Conservation (phyloP, 495 filamentous ascomycete genomes). For the Tuber brumale region DNA sequence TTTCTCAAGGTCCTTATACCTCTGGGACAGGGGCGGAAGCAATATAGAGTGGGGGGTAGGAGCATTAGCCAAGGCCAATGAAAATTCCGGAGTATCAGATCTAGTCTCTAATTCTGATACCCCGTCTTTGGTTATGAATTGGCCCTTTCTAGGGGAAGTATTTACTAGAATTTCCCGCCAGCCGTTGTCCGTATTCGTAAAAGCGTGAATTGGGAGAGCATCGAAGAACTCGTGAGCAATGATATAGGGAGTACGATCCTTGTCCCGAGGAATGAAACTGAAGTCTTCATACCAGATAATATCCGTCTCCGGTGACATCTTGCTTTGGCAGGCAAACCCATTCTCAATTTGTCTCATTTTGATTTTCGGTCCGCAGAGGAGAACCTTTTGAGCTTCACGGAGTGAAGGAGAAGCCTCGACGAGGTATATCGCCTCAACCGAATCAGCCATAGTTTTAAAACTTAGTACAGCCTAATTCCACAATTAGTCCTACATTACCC, state of each 20-base stretch:
- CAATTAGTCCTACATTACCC: not conserved
- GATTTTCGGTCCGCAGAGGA: constrained; percentile 72
- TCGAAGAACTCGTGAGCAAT: constrained; percentile 98
- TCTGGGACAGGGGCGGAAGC: constrained; percentile 73
- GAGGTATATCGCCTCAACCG: constrained; percentile 78
- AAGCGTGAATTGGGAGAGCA: constrained; percentile 94
- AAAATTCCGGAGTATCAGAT: constrained; percentile 61
- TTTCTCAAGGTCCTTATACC: constrained; percentile 69
- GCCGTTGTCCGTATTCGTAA: constrained; percentile 56
- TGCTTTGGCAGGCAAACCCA: constrained; percentile 69
- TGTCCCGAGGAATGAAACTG: constrained; percentile 57
- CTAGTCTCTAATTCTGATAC: constrained; percentile 39
- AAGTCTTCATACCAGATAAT: constrained; percentile 92
- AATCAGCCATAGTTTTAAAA: constrained; percentile 58
- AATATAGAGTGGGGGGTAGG: constrained; percentile 74
- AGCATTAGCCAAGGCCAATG: constrained; percentile 65
- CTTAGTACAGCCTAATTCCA: not conserved
- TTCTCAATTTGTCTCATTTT: constrained; percentile 63
- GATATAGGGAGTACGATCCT: constrained; percentile 72
- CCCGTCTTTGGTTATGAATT: constrained; percentile 21
- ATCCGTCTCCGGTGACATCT: constrained; percentile 57
- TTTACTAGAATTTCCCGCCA: constrained; percentile 48
- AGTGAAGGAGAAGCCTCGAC: constrained; percentile 80
- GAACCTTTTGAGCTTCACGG: constrained; percentile 64
- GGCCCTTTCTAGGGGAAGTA: constrained; percentile 44